Evolutionary conservation across 164 flowering plant genomes (phyloP).

Genomic region (Stephania japonica): DNA sequence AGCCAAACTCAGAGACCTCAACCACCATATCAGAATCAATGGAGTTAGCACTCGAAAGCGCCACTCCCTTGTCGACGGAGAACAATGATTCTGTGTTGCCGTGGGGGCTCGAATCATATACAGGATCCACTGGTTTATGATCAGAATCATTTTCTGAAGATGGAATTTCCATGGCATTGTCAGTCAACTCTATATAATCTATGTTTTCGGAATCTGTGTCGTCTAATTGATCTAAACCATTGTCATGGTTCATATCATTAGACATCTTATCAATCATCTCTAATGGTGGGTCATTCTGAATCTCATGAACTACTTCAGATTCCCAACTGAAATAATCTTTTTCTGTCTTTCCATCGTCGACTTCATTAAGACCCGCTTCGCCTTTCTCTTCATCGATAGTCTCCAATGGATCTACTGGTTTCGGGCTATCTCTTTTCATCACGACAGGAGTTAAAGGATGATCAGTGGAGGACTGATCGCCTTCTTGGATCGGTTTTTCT

Average conservation of each 20-base stretch:
- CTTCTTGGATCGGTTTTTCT: constrained; percentile 31
- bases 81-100: constrained; percentile 18
- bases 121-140: constrained; percentile 40
- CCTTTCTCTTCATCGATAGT: constrained; percentile 26
- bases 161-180: background rate
- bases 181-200: constrained; percentile 8
- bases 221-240: background rate
- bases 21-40: constrained; percentile 34
- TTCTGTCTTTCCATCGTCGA: constrained; percentile 22
- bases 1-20: constrained; percentile 29
- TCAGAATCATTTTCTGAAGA: constrained; percentile 19
- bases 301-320: constrained; percentile 29
- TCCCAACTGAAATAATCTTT: constrained; percentile 7
- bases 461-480: constrained; percentile 16
- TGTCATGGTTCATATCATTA: background rate
- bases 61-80: constrained; percentile 17
- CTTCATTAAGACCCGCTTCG: constrained; percentile 21
- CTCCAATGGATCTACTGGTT: constrained; percentile 24
- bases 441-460: constrained; percentile 28
- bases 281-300: constrained; percentile 16
- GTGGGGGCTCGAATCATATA: constrained; percentile 70
- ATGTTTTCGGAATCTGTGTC: background rate
- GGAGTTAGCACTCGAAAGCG: constrained; percentile 24
- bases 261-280: constrained; percentile 7
- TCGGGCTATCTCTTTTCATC: constrained; percentile 44